Base-by-base conservation (phyloP, 192 early-diverging fungal genomes). In the Mortierella alpina region DNA sequence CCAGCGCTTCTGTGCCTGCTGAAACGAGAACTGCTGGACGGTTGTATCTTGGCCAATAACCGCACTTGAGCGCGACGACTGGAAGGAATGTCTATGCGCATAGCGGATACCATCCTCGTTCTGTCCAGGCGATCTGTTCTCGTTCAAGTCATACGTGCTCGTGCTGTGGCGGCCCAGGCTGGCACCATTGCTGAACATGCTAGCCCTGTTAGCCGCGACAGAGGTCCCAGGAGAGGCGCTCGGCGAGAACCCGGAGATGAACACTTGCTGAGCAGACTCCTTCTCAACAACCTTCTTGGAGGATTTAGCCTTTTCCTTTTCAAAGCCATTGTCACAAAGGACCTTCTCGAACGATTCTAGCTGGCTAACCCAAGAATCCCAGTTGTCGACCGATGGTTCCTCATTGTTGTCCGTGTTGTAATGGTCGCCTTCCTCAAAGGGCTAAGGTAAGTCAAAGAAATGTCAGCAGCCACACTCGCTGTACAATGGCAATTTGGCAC, bases 291-390 rank as follows among this genome's bases (percentile, higher is more conserved):
- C 9, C 62, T 77, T 65, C 40, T 77, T 77, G 48, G 53, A 18
- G 22, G 50, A 44, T 46, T 77, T 77, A 11, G n/a, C 31, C 23
- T 71, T 79, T 6, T 50, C 48, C 42, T 72, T 72, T 66, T 80
- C 68, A 39, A 68, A 17, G n/a, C 77, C 77, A 59, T 80, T 80
- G 23, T 80, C 64, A 1, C 60, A 61, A 8, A 80, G 60, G 17
- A 80, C 77, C 49, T 72, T 80, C 39, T 80, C 77, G 39, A 80
- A 80, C 6, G 70, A 72, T 49, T 80, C 77, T 48, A 80, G 77
- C 11, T 80, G 77, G 41, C 42, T 80, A 18, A 80, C 77, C 77
- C 77, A 80, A n/a, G 77, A 80, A 22, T 80, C 77, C 77, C 77
- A 80, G 49, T 68, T 80, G 41, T 80, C 77, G n/a, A 68, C 40